Base-by-base conservation (phyloP, 2,329 filamentous ascomycete species). In the Ophiostoma ulmi region DNA sequence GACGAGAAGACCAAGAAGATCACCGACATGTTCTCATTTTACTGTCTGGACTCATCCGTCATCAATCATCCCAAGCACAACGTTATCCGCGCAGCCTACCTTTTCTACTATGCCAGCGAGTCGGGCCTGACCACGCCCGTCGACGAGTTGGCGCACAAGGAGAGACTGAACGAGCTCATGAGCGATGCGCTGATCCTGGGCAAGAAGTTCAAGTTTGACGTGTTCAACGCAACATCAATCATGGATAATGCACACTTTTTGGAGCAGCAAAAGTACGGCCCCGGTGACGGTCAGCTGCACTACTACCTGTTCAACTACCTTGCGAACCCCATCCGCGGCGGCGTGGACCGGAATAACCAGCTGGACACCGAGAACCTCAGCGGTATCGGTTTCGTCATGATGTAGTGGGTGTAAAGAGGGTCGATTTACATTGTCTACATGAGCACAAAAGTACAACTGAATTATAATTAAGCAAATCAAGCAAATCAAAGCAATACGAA, bases 221-320 rank as follows among this genome's bases (percentile, higher is more conserved):
- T 99, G 72, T 96, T 98, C 84, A 99, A 99, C 77, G 94, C 93
- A 0, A 85, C 99, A 70, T 97, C 94, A 0, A 85, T 97, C 55
- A 90, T 97, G 81, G 94, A 99, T 80, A 99, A 99, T 79, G 91
- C 89, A 0, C 85, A 98, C 26, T 98, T 99, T 86, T 85, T 99
- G 6, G 90, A 94, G 78, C 86, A 97, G 75, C 92, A 97, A 78
- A 97, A 97, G 80, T 99, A 97, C 77, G 95, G 94, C 64, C 90
- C 91, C 5, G 95, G 95, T 41, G 95, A 99, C 79, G 95, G 95
- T 66, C 93, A 95, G 79, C 84, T 99, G 76, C 93, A 99, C 80
- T 99, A 94, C 82, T 99, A 99, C 80, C 84, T 99, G 41, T 99
- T 96, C 86, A 99, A 99, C 81, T 99, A 97, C 83, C 89, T 93